phyloP scores from a whole-genome alignment of 345 rosid species.

The Salix exigua region DNA sequence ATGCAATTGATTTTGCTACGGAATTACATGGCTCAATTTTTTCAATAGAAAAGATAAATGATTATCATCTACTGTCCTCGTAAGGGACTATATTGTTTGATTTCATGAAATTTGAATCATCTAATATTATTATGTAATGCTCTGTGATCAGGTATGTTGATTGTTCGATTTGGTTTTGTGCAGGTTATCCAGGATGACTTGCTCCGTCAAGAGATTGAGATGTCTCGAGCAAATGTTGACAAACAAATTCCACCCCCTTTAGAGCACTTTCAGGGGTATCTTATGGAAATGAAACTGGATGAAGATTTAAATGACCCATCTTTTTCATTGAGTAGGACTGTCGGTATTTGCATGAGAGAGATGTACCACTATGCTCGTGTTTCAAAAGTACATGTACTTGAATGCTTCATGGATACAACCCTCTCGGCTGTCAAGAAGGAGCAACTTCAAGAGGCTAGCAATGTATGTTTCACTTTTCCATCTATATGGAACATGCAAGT shows the following conservation, averaged over 20 bases:
- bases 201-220: conserved; percentile 57
- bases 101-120: background rate
- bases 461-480: conserved; percentile 50
- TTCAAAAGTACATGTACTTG: conserved; percentile 76
- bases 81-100: background rate
- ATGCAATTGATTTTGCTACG: background rate
- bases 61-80: background rate
- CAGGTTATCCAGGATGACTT: conserved; percentile 80
- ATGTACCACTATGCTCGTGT: conserved; percentile 89
- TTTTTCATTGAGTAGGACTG: conserved; percentile 39
- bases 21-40: background rate
- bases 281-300: conserved; percentile 40
- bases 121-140: background rate
- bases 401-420: conserved; percentile 67
- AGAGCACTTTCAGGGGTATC: conserved; percentile 49
- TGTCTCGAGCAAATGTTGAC: conserved; percentile 42
- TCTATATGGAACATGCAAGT: conserved; percentile 16
- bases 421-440: conserved; percentile 67
- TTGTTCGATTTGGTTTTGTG: conserved; percentile 11
- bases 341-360: conserved; percentile 67
- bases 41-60: background rate
- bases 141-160: conserved; percentile 4
- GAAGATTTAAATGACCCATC: conserved; percentile 34
- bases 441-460: conserved; percentile 74
- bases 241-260: conserved; percentile 65